Conservation (phyloP, 2,329 filamentous ascomycete genomes). For the Scedosporium dehoogii region DNA sequence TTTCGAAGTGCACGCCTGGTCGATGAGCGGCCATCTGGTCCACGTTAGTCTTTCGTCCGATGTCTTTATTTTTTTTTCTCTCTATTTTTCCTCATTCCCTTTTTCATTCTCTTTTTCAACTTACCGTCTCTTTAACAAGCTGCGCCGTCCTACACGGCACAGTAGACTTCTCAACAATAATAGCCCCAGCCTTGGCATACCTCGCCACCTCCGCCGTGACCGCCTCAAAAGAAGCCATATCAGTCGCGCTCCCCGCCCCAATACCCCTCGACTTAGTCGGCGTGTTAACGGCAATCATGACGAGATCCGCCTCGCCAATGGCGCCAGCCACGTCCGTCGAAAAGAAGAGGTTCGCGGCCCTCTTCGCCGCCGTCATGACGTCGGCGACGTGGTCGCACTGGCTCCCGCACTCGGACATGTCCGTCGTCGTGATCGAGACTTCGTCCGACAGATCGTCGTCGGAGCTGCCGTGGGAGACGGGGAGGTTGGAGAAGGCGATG, state of each 20-base stretch:
- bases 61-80: neutral
- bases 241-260: constrained; percentile 61
- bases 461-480: constrained; percentile 8
- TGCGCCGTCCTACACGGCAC: constrained; percentile 68
- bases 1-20: constrained; percentile 58
- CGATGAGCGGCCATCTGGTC: constrained; percentile 45
- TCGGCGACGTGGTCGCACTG: constrained; percentile 14
- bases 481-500: constrained; percentile 29
- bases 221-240: constrained; percentile 63
- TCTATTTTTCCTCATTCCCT: neutral
- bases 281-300: constrained; percentile 71
- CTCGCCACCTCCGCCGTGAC: constrained; percentile 58
- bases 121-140: constrained; percentile 57
- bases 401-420: constrained; percentile 19
- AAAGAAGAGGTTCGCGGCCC: constrained; percentile 61
- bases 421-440: constrained; percentile 19
- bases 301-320: constrained; percentile 59
- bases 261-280: constrained; percentile 63
- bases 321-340: constrained; percentile 53
- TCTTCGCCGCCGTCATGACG: constrained; percentile 27
- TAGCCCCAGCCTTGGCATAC: constrained; percentile 54
- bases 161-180: constrained; percentile 75
- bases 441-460: constrained; percentile 19
- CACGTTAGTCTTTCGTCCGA: neutral
- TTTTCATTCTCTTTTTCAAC: constrained; percentile 13